These are phyloP conservation scores for Penicillium frequentans DNA, from an alignment of 2,329 filamentous ascomycete genomes.

Conservation along the genomic window DNA sequence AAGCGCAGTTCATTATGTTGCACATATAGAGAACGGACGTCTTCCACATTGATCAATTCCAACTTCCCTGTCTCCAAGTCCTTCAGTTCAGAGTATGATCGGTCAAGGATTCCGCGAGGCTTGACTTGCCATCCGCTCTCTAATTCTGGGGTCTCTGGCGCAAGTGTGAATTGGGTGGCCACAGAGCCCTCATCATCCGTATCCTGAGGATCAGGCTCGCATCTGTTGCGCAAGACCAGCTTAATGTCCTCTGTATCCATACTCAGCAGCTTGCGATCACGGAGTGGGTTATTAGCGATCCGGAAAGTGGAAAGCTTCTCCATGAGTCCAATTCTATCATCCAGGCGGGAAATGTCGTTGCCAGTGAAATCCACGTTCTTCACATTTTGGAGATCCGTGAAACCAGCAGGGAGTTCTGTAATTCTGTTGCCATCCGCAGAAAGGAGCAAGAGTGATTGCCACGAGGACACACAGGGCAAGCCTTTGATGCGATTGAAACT, in stretches of 20 bases:
- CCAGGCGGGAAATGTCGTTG: slow-evolving; percentile 77
- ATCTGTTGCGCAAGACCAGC: slow-evolving; percentile 64
- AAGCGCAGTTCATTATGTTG: slow-evolving; percentile 73
- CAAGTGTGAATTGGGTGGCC: slow-evolving; percentile 42
- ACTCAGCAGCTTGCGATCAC: slow-evolving; percentile 81
- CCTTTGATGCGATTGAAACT: slow-evolving; percentile 74
- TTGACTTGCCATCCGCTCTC: slow-evolving; percentile 38
- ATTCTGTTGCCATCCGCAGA: slow-evolving; percentile 81
- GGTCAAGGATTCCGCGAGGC: slow-evolving; percentile 59
- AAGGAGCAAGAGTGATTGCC: slow-evolving; percentile 71
- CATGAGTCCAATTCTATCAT: slow-evolving; percentile 78
- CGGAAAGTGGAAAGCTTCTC: slow-evolving; percentile 71
- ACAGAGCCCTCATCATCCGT: slow-evolving; percentile 43
- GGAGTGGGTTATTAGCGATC: slow-evolving; percentile 83
- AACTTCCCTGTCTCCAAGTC: slow-evolving; percentile 52
- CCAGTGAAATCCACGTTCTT: slow-evolving; percentile 79
- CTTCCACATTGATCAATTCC: slow-evolving; percentile 45
- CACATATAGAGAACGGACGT: slow-evolving; percentile 62
- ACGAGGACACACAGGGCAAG: slow-evolving; percentile 73
- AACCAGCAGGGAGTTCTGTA: slow-evolving; percentile 71
- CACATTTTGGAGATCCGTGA: slow-evolving; percentile 66
- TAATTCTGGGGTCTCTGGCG: slow-evolving; percentile 44
- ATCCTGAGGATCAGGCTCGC: slow-evolving; percentile 52
- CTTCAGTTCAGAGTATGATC: slow-evolving; percentile 65
- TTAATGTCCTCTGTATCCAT: slow-evolving; percentile 82